Evolutionary conservation across 2,329 filamentous ascomycete species (phyloP), one percentile per base, ranked within the genome.

Genomic region (Colletotrichum sp.): DNA sequence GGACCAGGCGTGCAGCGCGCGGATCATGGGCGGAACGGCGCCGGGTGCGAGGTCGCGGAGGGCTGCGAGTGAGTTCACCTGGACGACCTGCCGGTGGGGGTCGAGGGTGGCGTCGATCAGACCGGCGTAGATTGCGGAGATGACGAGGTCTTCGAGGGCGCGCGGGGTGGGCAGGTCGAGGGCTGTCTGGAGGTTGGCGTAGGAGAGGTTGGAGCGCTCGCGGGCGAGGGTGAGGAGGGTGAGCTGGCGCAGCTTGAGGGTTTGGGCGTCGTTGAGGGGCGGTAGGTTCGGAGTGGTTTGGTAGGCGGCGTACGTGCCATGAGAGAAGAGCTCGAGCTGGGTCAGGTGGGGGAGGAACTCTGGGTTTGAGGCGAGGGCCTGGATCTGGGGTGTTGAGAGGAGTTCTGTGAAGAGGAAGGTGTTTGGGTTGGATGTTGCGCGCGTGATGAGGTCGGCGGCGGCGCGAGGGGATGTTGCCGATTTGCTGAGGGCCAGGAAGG

Each of bases 341-440:
- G 88, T 91, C 67, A 97, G 89, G 84, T 95, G 86, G 5, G 87
- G 79, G 3, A 89, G 86, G 80, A 93, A 91, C 65, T 98, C 94
- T 43, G 89, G 84, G 83, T 52, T 92, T 83, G 18, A n/a, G 52
- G 88, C 88, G 60, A 99, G 92, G 14, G 91, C 90, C 84, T 97
- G 94, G 79, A 99, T 93, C 80, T 95, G 92, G 0, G 95, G 92
- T 2, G 93, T 92, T 80, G 94, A 90, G 48, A 99, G 92, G n/a
- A 99, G 93, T 86, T 99, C 96, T 79, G 95, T 92, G 87, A 99
- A 99, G 86, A 99, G 91, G 85, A 94, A 99, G 78, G 96, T 98
- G 85, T 96, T 95, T 32, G 95, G 92, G 72, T 93, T 93, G n/a
- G 95, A 96, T 67, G 96, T 99, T 77, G 96, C 97, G 85, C 96